Conservation (phyloP, 1,284 basidiomycete genomes). For the Apiotrichum brassicae region DNA sequence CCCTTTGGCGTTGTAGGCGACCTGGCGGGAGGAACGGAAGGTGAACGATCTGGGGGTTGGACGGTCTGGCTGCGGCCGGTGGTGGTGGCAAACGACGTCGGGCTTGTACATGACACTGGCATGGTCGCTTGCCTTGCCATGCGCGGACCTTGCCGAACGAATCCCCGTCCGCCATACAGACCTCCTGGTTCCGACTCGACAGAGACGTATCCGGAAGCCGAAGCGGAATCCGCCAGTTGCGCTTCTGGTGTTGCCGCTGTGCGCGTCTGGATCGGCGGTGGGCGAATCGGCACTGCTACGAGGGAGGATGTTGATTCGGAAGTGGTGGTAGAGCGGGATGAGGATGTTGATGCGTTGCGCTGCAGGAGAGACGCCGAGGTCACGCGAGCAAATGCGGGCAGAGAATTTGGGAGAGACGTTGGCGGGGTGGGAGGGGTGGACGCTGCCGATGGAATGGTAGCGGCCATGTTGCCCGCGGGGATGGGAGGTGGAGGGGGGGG, state of each 20-base stretch:
- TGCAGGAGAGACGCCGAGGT: conserved; percentile 18
- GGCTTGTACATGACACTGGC: not conserved
- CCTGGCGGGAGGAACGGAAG: conserved; percentile 8
- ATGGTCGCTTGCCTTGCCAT: conserved; percentile 13
- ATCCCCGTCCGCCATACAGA: conserved; percentile 25
- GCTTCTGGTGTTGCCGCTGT: conserved; percentile 38
- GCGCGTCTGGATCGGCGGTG: conserved; percentile 40
- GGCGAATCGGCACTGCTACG: conserved; percentile 44
- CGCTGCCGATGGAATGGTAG: conserved; percentile 6
- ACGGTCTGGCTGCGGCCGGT: not conserved
- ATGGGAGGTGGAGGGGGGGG: not conserved
- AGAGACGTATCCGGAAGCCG: conserved; percentile 2
- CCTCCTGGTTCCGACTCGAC: conserved; percentile 1
- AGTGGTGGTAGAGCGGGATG: conserved; percentile 35
- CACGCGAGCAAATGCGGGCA: conserved; percentile 15
- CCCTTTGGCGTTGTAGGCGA: conserved; percentile 25
- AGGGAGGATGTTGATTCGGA: conserved; percentile 38
- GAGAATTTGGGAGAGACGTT: conserved; percentile 7
- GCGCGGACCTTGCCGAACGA: conserved; percentile 30
- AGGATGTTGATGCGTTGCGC: conserved; percentile 39
- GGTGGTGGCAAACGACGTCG: not conserved
- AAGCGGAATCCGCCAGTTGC: conserved; percentile 19
- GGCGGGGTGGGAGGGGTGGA: conserved; percentile 16
- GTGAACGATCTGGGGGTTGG: conserved; percentile 1
- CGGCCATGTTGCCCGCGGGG: conserved; percentile 1